Evolutionary conservation across 441 rosid species (phyloP), one percentile per base, ranked within the genome.

Genomic region (Mallotus repandus): DNA sequence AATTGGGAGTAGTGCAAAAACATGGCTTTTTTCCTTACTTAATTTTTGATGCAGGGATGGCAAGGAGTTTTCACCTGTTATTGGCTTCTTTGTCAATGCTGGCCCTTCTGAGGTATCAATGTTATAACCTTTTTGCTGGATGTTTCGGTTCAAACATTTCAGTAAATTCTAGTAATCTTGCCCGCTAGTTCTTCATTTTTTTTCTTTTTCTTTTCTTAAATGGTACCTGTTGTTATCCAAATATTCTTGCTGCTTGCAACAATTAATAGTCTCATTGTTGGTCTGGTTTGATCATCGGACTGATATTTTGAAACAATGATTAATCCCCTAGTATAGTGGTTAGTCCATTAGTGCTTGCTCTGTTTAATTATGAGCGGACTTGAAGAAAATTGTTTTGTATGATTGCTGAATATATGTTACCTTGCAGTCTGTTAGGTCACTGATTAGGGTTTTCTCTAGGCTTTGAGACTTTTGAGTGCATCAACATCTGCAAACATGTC

Each of bases 11-110:
- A 19, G 53, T 14, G 19, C 10, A 16, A 41, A 16, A 41, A 29
- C 14, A 49, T 61, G 7, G 22, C 57, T 35, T 60, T 25, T 59
- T 61, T 35, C 25, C 32, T 61, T 49, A 45, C 11, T 22, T 70
- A 22, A 35, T 52, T 74, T 11, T 50, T 5, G 11, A 8, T 81
- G 74, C 81, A 94, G 97, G 81, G 92, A 88, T 80, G 91, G 97
- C 68, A 88, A 84, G 74, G 97, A 91, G 74, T 94, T 89, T 84
- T 88, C 97, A 2, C 98, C 97, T 10, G 79, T 92, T 49, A 78
- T 79, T 60, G 97, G 97, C 77, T 91, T 89, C 84, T 94, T 91
- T 66, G 45, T 92, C 25, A 82, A 89, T 77, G 87, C 77, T 76
- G 83, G 66, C 63, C 83, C 81, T 1, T 88, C 92, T 29, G 91